Conservation (phyloP, 1,284 basidiomycete species). For the Papiliotrema nemorosa region DNA sequence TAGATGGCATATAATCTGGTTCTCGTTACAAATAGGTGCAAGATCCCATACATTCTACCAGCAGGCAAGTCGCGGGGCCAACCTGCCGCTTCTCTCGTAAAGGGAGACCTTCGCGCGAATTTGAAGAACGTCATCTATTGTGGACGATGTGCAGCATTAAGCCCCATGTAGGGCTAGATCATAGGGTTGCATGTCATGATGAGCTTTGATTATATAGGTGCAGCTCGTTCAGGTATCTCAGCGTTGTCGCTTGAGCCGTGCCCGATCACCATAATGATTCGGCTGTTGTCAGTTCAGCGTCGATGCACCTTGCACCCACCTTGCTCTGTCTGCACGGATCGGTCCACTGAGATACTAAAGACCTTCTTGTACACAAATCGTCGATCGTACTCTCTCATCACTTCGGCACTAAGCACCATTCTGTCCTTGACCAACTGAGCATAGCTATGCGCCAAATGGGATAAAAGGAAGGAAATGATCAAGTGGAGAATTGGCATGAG, state of each 20-base stretch:
- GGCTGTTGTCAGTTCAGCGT: neutral
- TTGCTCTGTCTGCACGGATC: constrained; percentile 42
- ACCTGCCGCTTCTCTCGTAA: too few species aligned
- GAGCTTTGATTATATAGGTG: too few species aligned
- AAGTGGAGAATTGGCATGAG: constrained; percentile 35
- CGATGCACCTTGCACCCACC: constrained; percentile 29
- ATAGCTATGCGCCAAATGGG: constrained; percentile 34
- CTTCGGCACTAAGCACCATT: constrained; percentile 44
- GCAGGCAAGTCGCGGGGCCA: too few species aligned
- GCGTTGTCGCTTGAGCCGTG: too few species aligned
- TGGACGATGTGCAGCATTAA: too few species aligned
- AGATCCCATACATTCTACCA: too few species aligned
- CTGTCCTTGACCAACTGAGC: constrained; percentile 46
- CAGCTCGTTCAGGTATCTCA: too few species aligned
- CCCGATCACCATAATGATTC: neutral
- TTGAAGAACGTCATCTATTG: too few species aligned
- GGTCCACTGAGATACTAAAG: constrained; percentile 40
- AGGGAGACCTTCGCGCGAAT: too few species aligned
- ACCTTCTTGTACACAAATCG: constrained; percentile 46
- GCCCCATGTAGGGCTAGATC: too few species aligned
- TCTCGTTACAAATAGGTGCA: too few species aligned
- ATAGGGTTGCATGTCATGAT: too few species aligned
- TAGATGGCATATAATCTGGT: neutral
- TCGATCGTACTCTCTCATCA: constrained; percentile 49
- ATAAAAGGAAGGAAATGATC: constrained; percentile 29